Percentiles rank a stretch among this genome's conserved stretches.
phyloP scores from a whole-genome alignment of 345 rosid species.

The Pistacia integerrima region DNA sequence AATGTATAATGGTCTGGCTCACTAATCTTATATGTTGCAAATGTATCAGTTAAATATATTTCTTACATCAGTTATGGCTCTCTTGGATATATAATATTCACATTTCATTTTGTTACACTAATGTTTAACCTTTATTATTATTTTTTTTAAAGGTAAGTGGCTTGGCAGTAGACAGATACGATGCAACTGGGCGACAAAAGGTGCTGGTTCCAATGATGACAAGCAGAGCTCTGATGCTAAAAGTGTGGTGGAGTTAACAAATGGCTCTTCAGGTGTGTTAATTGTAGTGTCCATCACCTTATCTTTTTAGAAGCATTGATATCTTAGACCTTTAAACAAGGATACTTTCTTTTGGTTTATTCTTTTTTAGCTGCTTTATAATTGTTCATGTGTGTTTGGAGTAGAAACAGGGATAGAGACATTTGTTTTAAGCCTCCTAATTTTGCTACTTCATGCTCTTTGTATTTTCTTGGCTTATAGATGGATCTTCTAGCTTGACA shows the following conservation, averaged over 20 bases:
- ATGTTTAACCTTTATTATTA: background rate
- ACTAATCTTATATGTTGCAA: background rate
- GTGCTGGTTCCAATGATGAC: slow-evolving; percentile 82
- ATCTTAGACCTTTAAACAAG: background rate
- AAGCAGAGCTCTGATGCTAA: slow-evolving; percentile 82
- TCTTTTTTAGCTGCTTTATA: background rate
- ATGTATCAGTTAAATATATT: slow-evolving; percentile 1
- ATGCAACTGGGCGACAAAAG: slow-evolving; percentile 98
- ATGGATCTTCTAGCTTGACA: background rate
- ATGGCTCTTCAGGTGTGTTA: slow-evolving; percentile 75
- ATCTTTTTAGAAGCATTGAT: background rate
- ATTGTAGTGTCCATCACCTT: background rate
- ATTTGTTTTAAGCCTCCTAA: background rate
- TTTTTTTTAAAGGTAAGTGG: slow-evolving; percentile 74
- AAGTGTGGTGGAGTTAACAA: slow-evolving; percentile 85
- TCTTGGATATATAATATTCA: background rate
- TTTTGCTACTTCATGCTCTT: background rate
- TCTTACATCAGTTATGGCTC: background rate
- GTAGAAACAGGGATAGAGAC: background rate
- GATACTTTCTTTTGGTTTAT: background rate
- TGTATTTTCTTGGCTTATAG: background rate
- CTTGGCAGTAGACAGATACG: slow-evolving; percentile 93
- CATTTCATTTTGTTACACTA: background rate
- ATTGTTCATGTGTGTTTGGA: background rate
- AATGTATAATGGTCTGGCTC: background rate